A percentile compares a stretch with the other conserved stretches of the same genome.
Conservation (phyloP, 179 eudicot species). For the Sideroxylon spinosum region DNA sequence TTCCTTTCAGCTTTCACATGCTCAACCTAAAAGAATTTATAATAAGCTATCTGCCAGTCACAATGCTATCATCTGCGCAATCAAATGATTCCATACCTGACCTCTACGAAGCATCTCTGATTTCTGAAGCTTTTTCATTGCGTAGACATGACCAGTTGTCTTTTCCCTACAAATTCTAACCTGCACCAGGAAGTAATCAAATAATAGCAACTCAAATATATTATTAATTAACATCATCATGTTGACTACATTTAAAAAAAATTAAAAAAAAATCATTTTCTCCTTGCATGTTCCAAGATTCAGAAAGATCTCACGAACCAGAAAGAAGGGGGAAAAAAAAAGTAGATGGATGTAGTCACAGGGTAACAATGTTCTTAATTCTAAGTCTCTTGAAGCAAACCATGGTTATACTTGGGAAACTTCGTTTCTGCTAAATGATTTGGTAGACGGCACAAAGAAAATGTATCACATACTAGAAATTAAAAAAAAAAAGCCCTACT, state of each 20-base stretch:
- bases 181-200: slow-evolving; percentile 25
- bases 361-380: neutral
- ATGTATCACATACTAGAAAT: neutral
- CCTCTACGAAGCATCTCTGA: slow-evolving; percentile 48
- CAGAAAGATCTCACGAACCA: neutral
- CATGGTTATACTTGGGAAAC: neutral
- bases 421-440: neutral
- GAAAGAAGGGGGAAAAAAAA: neutral
- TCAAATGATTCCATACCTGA: slow-evolving; percentile 28
- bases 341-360: neutral
- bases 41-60: slow-evolving; percentile 6
- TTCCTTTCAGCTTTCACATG: slow-evolving; percentile 72
- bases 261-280: neutral
- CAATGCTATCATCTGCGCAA: neutral
- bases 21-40: slow-evolving; percentile 39
- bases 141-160: slow-evolving; percentile 42
- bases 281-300: neutral
- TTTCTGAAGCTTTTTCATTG: slow-evolving; percentile 55
- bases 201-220: neutral
- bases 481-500: neutral
- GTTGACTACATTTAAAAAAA: neutral
- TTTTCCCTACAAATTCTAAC: slow-evolving; percentile 54
- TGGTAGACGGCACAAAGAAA: neutral
- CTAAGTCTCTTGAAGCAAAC: neutral
- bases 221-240: neutral